Base-by-base conservation (phyloP, 805 yeast genomes). In the Hanseniaspora opuntiae region DNA sequence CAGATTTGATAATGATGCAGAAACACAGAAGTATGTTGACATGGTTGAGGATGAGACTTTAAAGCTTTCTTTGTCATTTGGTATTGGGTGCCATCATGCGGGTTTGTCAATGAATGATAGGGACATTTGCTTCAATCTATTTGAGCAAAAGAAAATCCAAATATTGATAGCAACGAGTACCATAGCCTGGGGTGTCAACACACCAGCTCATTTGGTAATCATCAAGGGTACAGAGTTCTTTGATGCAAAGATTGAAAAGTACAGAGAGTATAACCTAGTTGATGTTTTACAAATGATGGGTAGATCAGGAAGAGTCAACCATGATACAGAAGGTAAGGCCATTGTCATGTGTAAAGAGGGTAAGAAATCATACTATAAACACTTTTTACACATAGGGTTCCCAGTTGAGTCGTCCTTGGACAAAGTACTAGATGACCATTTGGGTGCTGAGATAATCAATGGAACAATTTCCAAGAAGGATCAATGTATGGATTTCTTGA, bases 241-340 rank as follows among this genome's bases (percentile, higher is more conserved):
- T 64, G 95, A 93, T 64, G 77, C 97, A 0, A 86, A 89, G 63
- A 83, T 83, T 41, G 97, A 97, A 72, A 97, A 97, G 0, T 86
- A 82, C 62, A 81, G 84, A 14, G 99, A 93, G 63, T 74, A 93
- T 58, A 97, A 97, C 8, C 84, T 93, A 22, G 84, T 96, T 0
- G 99, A 93, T 70, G 95, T 93, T 45, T 80, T 93, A 55, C 99
- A 93, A 70, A 93, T 93, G 65, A 93, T 93, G 74, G 99, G 99
- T 59, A 84, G 99, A 72, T 98, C 99, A 24, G 99, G 99, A 68
- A 80, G 99, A 69, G 98, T 98, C 0, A 97, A 94, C 60, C 94
- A 77, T 66, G 97, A 90, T 65, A 80, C 81, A 55, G 84, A 78
- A 58, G 99, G 98, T 74, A 86, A 93, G 1, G 97, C 97, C 65